phyloP scores from a whole-genome alignment of 1,284 basidiomycete genomes.

The Stereum hirsutum region DNA sequence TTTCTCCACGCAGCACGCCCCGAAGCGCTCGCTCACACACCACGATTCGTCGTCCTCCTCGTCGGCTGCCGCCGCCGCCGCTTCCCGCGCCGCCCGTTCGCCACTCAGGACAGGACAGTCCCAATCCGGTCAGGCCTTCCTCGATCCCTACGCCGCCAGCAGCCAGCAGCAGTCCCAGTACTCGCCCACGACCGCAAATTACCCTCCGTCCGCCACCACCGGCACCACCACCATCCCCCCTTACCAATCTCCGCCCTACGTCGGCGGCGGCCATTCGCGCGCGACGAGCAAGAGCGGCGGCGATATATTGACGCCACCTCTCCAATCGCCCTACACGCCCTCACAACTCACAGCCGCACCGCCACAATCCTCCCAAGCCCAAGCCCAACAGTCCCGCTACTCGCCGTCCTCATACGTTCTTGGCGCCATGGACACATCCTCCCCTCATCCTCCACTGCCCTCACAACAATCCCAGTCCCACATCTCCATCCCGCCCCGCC shows the following conservation, averaged over 20 bases:
- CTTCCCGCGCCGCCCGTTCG: constrained; percentile 43
- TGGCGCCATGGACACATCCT: constrained; percentile 52
- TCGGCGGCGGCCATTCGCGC: constrained; percentile 47
- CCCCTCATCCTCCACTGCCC: constrained; percentile 43
- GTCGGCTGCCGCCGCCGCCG: constrained; percentile 20
- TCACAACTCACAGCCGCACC: constrained; percentile 16
- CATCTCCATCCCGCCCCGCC: constrained; percentile 22
- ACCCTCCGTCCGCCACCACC: too few species aligned
- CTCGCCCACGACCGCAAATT: constrained; percentile 49
- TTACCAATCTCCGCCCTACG: constrained; percentile 35
- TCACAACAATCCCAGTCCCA: constrained; percentile 6
- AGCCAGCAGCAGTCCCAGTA: constrained; percentile 62
- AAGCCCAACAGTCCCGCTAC: too few species aligned
- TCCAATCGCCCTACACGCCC: constrained; percentile 44
- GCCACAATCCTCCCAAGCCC: constrained; percentile 16
- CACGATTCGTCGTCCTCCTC: constrained; percentile 25
- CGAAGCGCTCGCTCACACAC: constrained; percentile 46
- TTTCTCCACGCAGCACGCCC: constrained; percentile 39
- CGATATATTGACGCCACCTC: constrained; percentile 43
- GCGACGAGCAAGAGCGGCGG: constrained; percentile 30
- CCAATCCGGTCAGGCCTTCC: constrained; percentile 30
- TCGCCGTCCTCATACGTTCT: constrained; percentile 25
- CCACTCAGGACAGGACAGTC: constrained; percentile 39
- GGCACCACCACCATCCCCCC: constrained; percentile 24
- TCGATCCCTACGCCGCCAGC: constrained; percentile 62